Percentiles rank a stretch among this genome's conserved stretches.
Evolutionary conservation across 2,329 filamentous ascomycete species (phyloP).

Genomic region (Hypoxylon sp.): DNA sequence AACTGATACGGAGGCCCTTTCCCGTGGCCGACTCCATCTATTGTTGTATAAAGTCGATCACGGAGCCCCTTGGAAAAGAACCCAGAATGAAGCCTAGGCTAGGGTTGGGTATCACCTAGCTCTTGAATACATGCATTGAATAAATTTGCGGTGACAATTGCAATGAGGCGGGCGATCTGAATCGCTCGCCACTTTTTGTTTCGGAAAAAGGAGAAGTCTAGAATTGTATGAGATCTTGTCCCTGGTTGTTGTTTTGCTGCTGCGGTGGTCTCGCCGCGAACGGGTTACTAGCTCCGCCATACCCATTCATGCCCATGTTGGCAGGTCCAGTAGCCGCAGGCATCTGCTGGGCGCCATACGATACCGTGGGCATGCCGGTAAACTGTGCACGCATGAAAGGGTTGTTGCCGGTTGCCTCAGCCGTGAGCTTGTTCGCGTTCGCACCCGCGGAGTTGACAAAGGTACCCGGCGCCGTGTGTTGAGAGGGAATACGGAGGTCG

Average conservation of each 20-base stretch:
- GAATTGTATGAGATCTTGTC: constrained; percentile 73
- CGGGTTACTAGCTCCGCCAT: constrained; percentile 62
- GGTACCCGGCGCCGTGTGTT: constrained; percentile 94
- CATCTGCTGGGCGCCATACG: constrained; percentile 64
- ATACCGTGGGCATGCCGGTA: constrained; percentile 76
- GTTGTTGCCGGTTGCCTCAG: constrained; percentile 83
- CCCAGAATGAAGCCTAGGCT: constrained; percentile 22
- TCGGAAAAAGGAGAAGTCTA: constrained; percentile 51
- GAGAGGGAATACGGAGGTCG: constrained; percentile 91
- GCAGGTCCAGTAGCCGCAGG: constrained; percentile 69
- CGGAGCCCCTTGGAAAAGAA: constrained; percentile 14
- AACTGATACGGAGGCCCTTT: constrained; percentile 21
- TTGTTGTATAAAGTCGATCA: constrained; percentile 23
- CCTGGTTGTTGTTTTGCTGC: constrained; percentile 59
- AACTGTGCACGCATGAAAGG: constrained; percentile 89
- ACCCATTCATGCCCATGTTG: constrained; percentile 67
- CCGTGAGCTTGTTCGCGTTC: constrained; percentile 76
- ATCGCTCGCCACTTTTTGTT: constrained; percentile 14
- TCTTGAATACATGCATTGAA: constrained; percentile 28
- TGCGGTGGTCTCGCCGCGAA: constrained; percentile 68
- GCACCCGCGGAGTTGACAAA: constrained; percentile 96
- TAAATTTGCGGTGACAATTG: constrained; percentile 10
- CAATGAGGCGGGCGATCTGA: constrained; percentile 25
- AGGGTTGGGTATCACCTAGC: constrained; percentile 34
- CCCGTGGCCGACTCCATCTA: constrained; percentile 25